A percentile compares a stretch with the other conserved stretches of the same genome.
phyloP scores from a whole-genome alignment of 2,329 filamentous ascomycete species.

The Fusarium miscanthi region DNA sequence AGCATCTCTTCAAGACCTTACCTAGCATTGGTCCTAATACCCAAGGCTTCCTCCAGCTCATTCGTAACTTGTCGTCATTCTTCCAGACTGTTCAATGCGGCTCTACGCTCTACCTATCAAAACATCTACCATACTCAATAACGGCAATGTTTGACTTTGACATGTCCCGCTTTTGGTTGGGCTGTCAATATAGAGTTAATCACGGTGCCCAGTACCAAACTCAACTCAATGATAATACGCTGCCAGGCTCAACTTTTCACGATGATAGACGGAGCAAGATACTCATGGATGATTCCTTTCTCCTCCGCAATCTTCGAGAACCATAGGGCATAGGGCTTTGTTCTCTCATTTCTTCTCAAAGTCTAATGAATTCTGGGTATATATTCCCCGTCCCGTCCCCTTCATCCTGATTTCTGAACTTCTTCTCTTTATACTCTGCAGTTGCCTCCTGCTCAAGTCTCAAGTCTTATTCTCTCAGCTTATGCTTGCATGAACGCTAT shows the following conservation, averaged over 20 bases:
- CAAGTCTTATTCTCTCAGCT: not conserved
- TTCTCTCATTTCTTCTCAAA: not conserved
- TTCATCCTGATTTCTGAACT: not conserved
- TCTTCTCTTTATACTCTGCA: not conserved
- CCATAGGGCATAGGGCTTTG: not conserved
- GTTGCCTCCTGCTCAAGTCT: not conserved
- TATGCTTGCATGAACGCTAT: not conserved
- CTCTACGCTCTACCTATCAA: not conserved
- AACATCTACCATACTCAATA: not conserved
- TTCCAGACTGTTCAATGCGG: rapidly evolving
- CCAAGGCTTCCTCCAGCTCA: rapidly evolving
- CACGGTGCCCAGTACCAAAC: not conserved
- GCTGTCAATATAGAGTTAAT: too few relatives aligned
- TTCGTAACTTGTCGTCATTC: too few relatives aligned
- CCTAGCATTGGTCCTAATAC: too few relatives aligned
- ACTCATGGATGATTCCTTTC: too few relatives aligned
- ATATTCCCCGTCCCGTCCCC: rapidly evolving
- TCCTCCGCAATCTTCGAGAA: not conserved
- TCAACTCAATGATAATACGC: not conserved
- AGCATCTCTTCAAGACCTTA: too few relatives aligned
- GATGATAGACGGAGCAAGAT: rapidly evolving
- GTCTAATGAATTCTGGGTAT: not conserved
- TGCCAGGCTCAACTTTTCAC: rapidly evolving
- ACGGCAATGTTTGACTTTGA: too few relatives aligned
- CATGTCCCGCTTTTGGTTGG: not conserved